These are phyloP conservation scores for Saccharomycopsis crataegensis DNA, from an alignment of 1,139 yeast species.

Conservation along the genomic window DNA sequence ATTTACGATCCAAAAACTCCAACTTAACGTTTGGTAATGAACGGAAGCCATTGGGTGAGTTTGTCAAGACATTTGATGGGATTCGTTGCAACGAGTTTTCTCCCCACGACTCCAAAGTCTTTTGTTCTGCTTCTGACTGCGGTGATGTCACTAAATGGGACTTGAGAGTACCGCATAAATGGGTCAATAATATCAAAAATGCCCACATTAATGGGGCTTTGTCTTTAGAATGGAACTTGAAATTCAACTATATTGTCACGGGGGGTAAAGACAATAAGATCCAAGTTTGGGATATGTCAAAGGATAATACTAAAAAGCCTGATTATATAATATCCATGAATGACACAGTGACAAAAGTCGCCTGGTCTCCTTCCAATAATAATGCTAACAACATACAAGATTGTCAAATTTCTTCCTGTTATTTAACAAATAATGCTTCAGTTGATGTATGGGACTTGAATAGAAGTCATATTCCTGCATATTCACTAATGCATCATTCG, in stretches of 20 bases:
- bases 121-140: constrained; percentile 79
- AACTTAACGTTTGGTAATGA: not conserved
- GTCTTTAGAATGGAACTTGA: constrained; percentile 84
- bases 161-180: constrained; percentile 42
- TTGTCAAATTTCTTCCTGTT: constrained; percentile 72
- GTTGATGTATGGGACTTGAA: constrained; percentile 67
- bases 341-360: constrained; percentile 27
- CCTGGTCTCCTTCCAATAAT: constrained; percentile 37
- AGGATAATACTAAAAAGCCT: constrained; percentile 24
- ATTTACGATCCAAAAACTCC: constrained; percentile 49
- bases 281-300: constrained; percentile 65
- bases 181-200: constrained; percentile 29
- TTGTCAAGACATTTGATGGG: constrained; percentile 41
- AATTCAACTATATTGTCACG: constrained; percentile 70
- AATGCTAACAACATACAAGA: constrained; percentile 26
- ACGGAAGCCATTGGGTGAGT: constrained; percentile 5
- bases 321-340: constrained; percentile 21
- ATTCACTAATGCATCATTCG: constrained; percentile 48
- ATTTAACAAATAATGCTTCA: constrained; percentile 68
- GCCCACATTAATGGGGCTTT: constrained; percentile 93
- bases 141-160: constrained; percentile 88
- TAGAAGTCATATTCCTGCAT: constrained; percentile 69
- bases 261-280: constrained; percentile 90
- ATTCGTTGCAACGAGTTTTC: constrained; percentile 57
- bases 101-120: constrained; percentile 39